Conservation (phyloP, 805 yeast genomes). For the Lachancea dasiensis region DNA sequence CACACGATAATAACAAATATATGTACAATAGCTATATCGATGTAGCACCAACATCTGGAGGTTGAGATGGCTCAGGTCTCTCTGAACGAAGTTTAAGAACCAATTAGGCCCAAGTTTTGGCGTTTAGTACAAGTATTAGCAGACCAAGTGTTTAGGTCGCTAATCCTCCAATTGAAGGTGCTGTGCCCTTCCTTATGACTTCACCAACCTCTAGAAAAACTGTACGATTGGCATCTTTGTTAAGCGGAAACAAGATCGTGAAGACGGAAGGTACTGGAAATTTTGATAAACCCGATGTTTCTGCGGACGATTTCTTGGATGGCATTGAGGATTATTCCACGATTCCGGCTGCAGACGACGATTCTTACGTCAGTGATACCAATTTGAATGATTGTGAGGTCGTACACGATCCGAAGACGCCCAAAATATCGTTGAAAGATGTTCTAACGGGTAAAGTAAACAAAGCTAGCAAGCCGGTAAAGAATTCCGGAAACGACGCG, state of each 20-base stretch:
- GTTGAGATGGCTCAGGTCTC: background rate
- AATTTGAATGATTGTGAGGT: slow-evolving; percentile 3
- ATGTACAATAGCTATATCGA: slow-evolving; percentile 2
- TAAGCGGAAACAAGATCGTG: slow-evolving; percentile 3
- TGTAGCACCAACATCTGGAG: slow-evolving; percentile 4
- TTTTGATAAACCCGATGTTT: background rate
- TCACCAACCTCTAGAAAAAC: slow-evolving; percentile 6
- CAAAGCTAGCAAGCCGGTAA: background rate
- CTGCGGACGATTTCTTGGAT: slow-evolving; percentile 8
- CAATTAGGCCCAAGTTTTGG: too few species aligned
- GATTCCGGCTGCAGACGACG: slow-evolving; percentile 1
- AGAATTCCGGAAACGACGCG: background rate
- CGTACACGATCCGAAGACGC: background rate
- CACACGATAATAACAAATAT: background rate
- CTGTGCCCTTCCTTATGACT: background rate
- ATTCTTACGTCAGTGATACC: background rate
- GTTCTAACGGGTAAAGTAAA: slow-evolving; percentile 10
- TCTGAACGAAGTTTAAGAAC: background rate
- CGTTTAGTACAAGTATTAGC: background rate
- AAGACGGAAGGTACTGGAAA: background rate
- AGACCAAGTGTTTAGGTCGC: background rate
- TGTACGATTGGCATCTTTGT: slow-evolving; percentile 7
- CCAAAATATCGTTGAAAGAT: slow-evolving; percentile 7
- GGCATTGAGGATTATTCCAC: slow-evolving; percentile 9
- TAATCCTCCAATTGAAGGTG: background rate